phyloP scores from a whole-genome alignment of 1,284 basidiomycete species.

The Mycosarcoma maydis region DNA sequence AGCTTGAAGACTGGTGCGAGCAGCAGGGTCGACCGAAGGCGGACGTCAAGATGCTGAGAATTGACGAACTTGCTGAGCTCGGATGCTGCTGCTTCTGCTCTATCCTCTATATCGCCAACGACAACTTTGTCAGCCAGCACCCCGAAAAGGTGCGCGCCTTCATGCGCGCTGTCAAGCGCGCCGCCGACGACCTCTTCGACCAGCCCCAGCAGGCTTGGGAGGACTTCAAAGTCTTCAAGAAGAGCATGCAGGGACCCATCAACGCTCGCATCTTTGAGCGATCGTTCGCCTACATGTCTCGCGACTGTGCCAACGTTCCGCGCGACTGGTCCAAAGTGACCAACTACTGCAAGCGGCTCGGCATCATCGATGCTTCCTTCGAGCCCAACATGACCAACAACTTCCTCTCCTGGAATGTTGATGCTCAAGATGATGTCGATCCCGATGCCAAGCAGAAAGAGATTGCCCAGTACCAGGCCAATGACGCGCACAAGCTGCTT shows the following conservation, averaged over 20 bases:
- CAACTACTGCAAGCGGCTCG: slow-evolving; percentile 68
- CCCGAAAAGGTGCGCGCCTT: slow-evolving; percentile 67
- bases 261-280: slow-evolving; percentile 62
- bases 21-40: slow-evolving; percentile 60
- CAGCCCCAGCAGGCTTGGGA: slow-evolving; percentile 67
- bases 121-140: slow-evolving; percentile 58
- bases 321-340: slow-evolving; percentile 65
- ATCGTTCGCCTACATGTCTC: slow-evolving; percentile 67
- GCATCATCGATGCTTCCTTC: slow-evolving; percentile 64
- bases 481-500: slow-evolving; percentile 46
- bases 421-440: slow-evolving; percentile 46
- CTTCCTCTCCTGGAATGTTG: slow-evolving; percentile 51
- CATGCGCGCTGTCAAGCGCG: slow-evolving; percentile 68
- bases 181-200: slow-evolving; percentile 64
- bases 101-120: slow-evolving; percentile 61
- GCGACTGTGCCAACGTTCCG: slow-evolving; percentile 61
- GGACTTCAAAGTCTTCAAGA: slow-evolving; percentile 65
- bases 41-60: slow-evolving; percentile 68
- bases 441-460: slow-evolving; percentile 55
- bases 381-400: slow-evolving; percentile 68
- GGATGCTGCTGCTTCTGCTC: slow-evolving; percentile 68
- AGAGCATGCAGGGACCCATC: slow-evolving; percentile 64
- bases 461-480: slow-evolving; percentile 48
- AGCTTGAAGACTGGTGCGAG: slow-evolving; percentile 68
- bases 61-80: slow-evolving; percentile 67